A percentile compares a stretch with the other conserved stretches of the same genome.
These are phyloP conservation scores for Cladophialophora exuberans DNA, from an alignment of 2,329 filamentous ascomycete species.

Conservation along the genomic window DNA sequence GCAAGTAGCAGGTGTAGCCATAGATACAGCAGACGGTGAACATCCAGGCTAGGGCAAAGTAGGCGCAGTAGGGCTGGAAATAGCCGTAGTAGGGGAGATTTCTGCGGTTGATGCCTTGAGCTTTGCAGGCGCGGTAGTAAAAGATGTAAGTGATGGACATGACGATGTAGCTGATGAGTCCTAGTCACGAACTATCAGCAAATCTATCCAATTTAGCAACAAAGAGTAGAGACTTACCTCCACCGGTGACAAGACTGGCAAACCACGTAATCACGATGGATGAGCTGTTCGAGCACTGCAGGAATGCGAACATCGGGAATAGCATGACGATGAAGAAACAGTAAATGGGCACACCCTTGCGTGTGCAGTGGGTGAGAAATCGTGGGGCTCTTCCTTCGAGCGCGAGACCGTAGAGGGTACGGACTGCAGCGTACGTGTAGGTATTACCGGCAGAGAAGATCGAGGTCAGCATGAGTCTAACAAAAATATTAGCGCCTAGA, in stretches of 20 bases:
- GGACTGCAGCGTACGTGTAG: conserved; percentile 58
- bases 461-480: conserved; percentile 51
- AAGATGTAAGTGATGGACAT: conserved; percentile 63
- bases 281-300: conserved; percentile 55
- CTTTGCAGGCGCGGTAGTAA: conserved; percentile 60
- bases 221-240: conserved; percentile 7
- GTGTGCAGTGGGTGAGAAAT: conserved; percentile 62
- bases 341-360: conserved; percentile 64
- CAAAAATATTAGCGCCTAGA: background rate
- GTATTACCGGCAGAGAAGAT: conserved; percentile 62
- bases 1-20: conserved; percentile 73
- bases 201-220: background rate
- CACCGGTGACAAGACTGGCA: conserved; percentile 47
- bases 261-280: conserved; percentile 59
- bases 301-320: conserved; percentile 57
- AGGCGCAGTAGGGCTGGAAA: conserved; percentile 62
- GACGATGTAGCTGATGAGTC: conserved; percentile 63
- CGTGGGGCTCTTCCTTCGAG: conserved; percentile 58
- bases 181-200: background rate
- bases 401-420: conserved; percentile 57
- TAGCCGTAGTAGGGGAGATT: conserved; percentile 61
- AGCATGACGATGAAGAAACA: conserved; percentile 59
- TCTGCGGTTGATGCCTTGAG: conserved; percentile 56
- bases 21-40: conserved; percentile 70
- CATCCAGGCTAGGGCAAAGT: conserved; percentile 50